Base-by-base conservation (phyloP, 2,329 filamentous ascomycete genomes). In the Penicillium digitatum region DNA sequence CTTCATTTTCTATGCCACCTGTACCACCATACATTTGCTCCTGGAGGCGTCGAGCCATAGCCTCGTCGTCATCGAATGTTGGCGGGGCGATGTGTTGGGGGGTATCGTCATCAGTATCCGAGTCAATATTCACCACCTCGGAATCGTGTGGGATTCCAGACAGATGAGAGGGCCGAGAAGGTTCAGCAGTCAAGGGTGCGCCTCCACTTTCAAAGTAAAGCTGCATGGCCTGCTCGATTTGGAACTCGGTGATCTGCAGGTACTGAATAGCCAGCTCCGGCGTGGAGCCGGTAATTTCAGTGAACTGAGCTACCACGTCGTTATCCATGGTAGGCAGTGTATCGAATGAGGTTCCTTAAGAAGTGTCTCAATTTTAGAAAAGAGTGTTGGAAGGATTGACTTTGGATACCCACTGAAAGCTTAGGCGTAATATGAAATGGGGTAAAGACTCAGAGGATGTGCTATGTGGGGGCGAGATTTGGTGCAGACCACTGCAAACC, bases 121-220 rank as follows among this genome's bases (percentile, higher is more conserved):
- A 88, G 62, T 90, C 87, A 59, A 96, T 82, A 63, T 87, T 82
- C 58, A 95, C 88, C 14, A 87, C 78, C n/a, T 82, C 82, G 32
- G 78, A 68, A 10, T 79, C 75, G 58, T 86, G 82, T 65, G 83
- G 74, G 37, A 80, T 79, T 24, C 74, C 75, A 27, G 71, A 61
- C 10, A 60, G 62, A 40, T 51, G 72, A 56, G 58, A 63, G 55
- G 63, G 67, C 62, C 55, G 68, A 37, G 55, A 52, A 29, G 74
- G 66, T 59, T 75, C 62, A 81, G 84, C 58, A 87, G 83, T 69
- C 42, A 79, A 64, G 27, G 76, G 71, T 29, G 72, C 76, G 45
- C 93, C 91, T 40, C 88, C 89, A 70, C 88, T 94, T 69, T 95
- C 90, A 73, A 90, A 97, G 76, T 86, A 99, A 12, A 97, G 85